Conservation (phyloP, 2,329 filamentous ascomycete genomes). For the Colletotrichum neosansevieriae region DNA sequence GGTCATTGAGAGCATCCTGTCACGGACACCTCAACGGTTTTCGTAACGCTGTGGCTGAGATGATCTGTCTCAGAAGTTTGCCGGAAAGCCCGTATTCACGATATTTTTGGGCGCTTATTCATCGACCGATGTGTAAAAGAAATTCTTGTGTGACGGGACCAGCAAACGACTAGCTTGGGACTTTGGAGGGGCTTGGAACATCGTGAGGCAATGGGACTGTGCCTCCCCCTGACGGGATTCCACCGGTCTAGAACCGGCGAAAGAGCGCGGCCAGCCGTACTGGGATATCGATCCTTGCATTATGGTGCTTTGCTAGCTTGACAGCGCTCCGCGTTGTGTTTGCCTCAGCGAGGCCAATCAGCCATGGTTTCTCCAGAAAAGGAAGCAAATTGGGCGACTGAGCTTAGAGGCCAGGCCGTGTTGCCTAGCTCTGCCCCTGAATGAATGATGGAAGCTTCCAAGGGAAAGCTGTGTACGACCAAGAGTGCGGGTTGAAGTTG, state of each 20-base stretch:
- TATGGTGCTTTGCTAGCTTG: neutral
- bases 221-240: slow-evolving; percentile 21
- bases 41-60: slow-evolving; percentile 32
- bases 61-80: slow-evolving; percentile 27
- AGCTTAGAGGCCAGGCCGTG: neutral
- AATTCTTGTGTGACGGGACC: neutral
- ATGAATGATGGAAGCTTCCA: neutral
- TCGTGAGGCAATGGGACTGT: neutral
- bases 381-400: neutral
- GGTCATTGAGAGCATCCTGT: slow-evolving; percentile 19
- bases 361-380: neutral
- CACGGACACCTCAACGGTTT: slow-evolving; percentile 15
- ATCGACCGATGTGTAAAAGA: neutral
- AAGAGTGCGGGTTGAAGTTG: no score
- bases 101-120: slow-evolving; percentile 13
- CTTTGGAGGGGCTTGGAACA: neutral
- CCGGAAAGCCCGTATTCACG: slow-evolving; percentile 11
- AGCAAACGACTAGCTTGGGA: neutral
- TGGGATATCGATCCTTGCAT: slow-evolving; percentile 16
- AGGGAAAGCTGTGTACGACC: no score
- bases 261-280: neutral
- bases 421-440: slow-evolving; percentile 3
- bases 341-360: neutral
- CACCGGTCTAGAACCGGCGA: slow-evolving; percentile 30
- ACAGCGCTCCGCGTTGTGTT: neutral